Base-by-base conservation (phyloP, 2,329 filamentous ascomycete genomes). In the Meredithiella fracta region DNA sequence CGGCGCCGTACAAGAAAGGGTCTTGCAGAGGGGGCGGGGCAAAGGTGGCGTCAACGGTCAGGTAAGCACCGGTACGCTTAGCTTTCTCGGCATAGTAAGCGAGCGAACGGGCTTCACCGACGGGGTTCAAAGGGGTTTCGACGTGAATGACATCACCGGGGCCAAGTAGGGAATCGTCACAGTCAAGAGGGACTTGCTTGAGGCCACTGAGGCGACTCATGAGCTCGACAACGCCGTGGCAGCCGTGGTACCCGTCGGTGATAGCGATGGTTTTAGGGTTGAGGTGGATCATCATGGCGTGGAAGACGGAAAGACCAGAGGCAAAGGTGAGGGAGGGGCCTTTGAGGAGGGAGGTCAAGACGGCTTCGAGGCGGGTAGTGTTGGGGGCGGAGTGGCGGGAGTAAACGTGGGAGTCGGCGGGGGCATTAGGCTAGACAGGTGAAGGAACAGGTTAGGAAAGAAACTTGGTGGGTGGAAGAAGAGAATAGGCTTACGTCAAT, bases 81-180 rank as follows among this genome's bases (percentile, higher is more conserved):
- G 92, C 92, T 61, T 80, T 78, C 2, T 78, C 72, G 0, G 88
- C 86, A 66, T 85, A 95, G 54, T 72, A 69, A 34, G 73, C 72
- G 26, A 98, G 81, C 63, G 87, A 74, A 62, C 79, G 83, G 1
- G 89, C 89, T 63, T 84, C 82, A 53, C 92, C 92, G 1, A 84
- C 84, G 0, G 92, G 92, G 68, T 98, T 98, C 40, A 96, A 74
- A 0, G 92, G 92, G 3, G 91, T 97, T 71, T 98, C 92, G 53
- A 97, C 74, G 66, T 95, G 87, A 53, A 98, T 76, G 2, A 97
- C 72, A 66, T 97, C 92, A 2, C 91, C 91, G 2, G 78, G 70
- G 23, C 80, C 75, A 2, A 97, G 74, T 34, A 81, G 77, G 42
- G 79, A 77, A 14, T 76, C 72, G 7, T 80, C 72, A 64, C 80